A percentile compares a stretch with the other conserved stretches of the same genome.
Conservation (phyloP, 23 red algal species). For the Gracilariopsis chorda region DNA sequence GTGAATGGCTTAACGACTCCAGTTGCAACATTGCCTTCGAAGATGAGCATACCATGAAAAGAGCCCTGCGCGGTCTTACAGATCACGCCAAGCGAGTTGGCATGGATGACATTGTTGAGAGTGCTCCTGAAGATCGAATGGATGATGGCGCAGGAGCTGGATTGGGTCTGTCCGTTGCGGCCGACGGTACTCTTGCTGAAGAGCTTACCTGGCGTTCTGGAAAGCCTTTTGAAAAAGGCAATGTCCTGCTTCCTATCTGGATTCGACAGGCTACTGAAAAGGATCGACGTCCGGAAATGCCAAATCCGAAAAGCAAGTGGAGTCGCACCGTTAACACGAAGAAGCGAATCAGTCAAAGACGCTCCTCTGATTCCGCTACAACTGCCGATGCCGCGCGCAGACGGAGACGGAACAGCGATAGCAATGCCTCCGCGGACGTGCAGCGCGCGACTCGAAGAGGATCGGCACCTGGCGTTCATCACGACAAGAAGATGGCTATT, state of each 20-base stretch:
- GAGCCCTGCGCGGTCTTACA: constrained; percentile 27
- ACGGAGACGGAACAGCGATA: constrained; percentile 2
- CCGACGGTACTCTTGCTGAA: constrained; percentile 11
- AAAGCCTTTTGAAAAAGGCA: constrained; percentile 8
- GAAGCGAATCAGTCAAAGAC: neutral
- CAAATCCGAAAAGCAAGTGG: constrained; percentile 64
- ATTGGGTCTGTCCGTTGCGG: neutral
- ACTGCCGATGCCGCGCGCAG: neutral
- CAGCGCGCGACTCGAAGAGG: constrained; percentile 1
- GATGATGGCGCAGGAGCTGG: constrained; percentile 19
- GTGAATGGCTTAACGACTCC: constrained; percentile 69
- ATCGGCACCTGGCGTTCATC: neutral
- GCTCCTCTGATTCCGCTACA: neutral
- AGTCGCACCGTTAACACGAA: constrained; percentile 6
- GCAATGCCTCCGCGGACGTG: neutral
- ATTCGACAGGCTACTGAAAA: constrained; percentile 45
- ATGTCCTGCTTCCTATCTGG: constrained; percentile 35
- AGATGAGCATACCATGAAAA: constrained; percentile 25
- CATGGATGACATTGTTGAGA: neutral
- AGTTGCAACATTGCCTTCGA: constrained; percentile 64
- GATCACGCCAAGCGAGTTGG: neutral
- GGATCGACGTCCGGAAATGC: constrained; percentile 46
- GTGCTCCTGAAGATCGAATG: constrained; percentile 25
- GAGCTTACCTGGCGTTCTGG: constrained; percentile 23
- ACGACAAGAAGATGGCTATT: constrained; percentile 26